Evolutionary conservation across 805 yeast species (phyloP).

Genomic region (Torulaspora maleeae): DNA sequence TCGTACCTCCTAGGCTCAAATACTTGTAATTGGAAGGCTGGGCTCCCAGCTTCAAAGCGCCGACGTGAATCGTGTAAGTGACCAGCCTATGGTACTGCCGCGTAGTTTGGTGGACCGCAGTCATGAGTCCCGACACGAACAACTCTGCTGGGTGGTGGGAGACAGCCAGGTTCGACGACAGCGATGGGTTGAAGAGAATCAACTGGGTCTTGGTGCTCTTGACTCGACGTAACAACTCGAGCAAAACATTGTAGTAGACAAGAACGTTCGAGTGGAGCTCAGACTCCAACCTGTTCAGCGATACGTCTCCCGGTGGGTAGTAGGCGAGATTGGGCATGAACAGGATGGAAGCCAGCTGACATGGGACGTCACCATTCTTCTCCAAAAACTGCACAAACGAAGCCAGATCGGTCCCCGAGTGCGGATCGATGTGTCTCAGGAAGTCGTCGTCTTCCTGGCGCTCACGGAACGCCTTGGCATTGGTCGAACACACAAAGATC

Average conservation of each 20-base stretch:
- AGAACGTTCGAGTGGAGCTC: slow-evolving; percentile 28
- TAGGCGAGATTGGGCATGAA: slow-evolving; percentile 35
- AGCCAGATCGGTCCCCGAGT: slow-evolving; percentile 21
- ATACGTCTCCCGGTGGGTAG: slow-evolving; percentile 28
- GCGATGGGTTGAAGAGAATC: slow-evolving; percentile 31
- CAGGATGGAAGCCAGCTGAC: slow-evolving; percentile 24
- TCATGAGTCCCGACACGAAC: slow-evolving; percentile 29
- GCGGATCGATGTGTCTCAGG: slow-evolving; percentile 25
- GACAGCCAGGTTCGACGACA: slow-evolving; percentile 23
- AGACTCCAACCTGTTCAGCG: slow-evolving; percentile 19
- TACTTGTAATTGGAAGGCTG: slow-evolving; percentile 34
- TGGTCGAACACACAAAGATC: slow-evolving; percentile 32
- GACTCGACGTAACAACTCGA: slow-evolving; percentile 24
- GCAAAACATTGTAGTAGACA: slow-evolving; percentile 21
- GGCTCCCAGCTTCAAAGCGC: slow-evolving; percentile 30
- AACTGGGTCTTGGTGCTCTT: slow-evolving; percentile 18
- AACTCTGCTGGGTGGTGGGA: slow-evolving; percentile 29
- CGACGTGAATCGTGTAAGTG: slow-evolving; percentile 26
- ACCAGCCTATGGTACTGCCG: slow-evolving; percentile 12
- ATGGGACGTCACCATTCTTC: slow-evolving; percentile 8
- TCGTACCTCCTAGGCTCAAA: slow-evolving; percentile 23
- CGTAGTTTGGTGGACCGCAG: slow-evolving; percentile 20
- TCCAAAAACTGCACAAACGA: slow-evolving; percentile 19
- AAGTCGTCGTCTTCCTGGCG: slow-evolving; percentile 32
- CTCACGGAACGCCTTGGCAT: slow-evolving; percentile 19